Evolutionary conservation across 495 filamentous ascomycete genomes (phyloP).

Genomic region (Rusavskia elegans): DNA sequence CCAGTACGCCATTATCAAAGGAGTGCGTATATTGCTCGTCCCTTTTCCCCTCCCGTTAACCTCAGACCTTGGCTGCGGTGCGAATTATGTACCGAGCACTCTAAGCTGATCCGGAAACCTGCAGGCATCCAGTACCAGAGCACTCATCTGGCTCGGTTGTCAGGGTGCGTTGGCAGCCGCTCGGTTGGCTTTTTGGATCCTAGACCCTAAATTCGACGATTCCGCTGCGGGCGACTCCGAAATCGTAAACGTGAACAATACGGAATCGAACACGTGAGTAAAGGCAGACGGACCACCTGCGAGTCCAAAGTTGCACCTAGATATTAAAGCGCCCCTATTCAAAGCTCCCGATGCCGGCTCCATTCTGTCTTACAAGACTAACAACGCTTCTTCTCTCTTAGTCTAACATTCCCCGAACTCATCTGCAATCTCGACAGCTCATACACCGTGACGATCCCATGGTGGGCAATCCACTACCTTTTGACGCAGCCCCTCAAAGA

Average conservation of each 20-base stretch:
- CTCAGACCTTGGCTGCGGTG: too few species aligned
- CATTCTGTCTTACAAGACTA: too few species aligned
- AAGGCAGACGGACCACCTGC: too few species aligned
- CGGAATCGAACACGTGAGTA: not conserved
- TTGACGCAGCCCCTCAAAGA: not conserved
- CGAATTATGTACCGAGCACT: too few species aligned
- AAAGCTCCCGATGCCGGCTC: too few species aligned
- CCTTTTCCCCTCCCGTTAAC: too few species aligned
- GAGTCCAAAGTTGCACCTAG: too few species aligned
- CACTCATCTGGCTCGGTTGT: not conserved
- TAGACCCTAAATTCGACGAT: not conserved
- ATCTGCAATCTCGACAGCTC: not conserved
- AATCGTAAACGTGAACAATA: not conserved
- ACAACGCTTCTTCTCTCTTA: too few species aligned
- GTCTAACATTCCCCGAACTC: not conserved
- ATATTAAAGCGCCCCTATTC: too few species aligned
- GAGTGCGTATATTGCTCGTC: not conserved
- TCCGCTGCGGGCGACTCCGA: not conserved
- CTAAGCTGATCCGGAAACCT: too few species aligned
- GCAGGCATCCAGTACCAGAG: not conserved
- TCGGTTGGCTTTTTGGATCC: not conserved
- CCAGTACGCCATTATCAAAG: conserved; percentile 1
- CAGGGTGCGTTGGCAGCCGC: not conserved
- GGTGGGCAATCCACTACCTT: not conserved
- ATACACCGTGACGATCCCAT: not conserved